A percentile compares a stretch with the other conserved stretches of the same genome.
Evolutionary conservation across 257 asterid species (phyloP).

Genomic region (Misopates orontium): DNA sequence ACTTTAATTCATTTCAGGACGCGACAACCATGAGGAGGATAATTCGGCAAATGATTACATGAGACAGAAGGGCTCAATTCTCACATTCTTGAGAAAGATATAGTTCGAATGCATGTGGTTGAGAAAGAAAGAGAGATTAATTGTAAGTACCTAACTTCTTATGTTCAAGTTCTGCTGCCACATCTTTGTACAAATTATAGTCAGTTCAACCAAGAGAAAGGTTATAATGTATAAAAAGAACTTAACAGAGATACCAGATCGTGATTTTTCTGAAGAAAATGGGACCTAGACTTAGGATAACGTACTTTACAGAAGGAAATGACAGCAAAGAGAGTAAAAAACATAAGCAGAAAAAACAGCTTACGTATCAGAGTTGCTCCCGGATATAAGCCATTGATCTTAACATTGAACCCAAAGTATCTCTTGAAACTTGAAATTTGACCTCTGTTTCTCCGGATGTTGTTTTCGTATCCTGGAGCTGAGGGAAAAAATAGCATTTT

Average conservation of each 20-base stretch:
- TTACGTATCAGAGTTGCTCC: slow-evolving; percentile 69
- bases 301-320: background rate
- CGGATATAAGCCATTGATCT: slow-evolving; percentile 78
- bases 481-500: slow-evolving; percentile 27
- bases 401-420: slow-evolving; percentile 72
- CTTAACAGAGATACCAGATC: too few species aligned
- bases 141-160: too few species aligned
- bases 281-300: background rate
- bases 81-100: too few species aligned
- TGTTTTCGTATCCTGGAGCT: slow-evolving; percentile 66
- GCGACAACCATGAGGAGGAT: too few species aligned
- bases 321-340: slow-evolving; percentile 2
- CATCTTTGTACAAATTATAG: background rate
- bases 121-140: too few species aligned
- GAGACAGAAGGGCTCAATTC: too few species aligned
- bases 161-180: background rate
- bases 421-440: slow-evolving; percentile 82
- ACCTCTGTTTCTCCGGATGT: slow-evolving; percentile 71
- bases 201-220: too few species aligned
- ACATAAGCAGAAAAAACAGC: slow-evolving; percentile 23
- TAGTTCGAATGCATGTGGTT: too few species aligned
- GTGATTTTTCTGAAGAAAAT: too few species aligned
- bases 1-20: too few species aligned
- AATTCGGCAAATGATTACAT: too few species aligned
- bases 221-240: too few species aligned